These are phyloP conservation scores for Oryza nivara DNA, from an alignment of 176 grass and related monocot genomes.

Conservation along the genomic window DNA sequence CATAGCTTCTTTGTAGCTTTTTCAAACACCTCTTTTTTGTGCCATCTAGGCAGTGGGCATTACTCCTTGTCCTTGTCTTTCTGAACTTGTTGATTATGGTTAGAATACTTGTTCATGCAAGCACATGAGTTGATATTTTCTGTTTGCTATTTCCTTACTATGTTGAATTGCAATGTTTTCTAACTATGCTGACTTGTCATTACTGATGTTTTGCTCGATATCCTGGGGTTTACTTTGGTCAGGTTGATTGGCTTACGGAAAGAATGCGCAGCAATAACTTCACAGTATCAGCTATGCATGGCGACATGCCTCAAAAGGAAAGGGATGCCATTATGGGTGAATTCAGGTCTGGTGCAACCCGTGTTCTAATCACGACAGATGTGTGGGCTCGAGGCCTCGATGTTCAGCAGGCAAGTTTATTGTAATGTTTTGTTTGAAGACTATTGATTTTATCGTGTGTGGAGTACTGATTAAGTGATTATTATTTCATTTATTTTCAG, in stretches of 20 bases:
- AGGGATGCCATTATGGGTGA: constrained; percentile 90
- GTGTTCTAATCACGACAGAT: constrained; percentile 92
- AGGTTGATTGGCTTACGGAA: constrained; percentile 98
- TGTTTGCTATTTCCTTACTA: not conserved
- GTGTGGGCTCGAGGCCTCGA: constrained; percentile 92
- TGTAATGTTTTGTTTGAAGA: constrained; percentile 12
- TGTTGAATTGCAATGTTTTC: not conserved
- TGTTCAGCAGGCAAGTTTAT: constrained; percentile 78
- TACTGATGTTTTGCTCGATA: constrained; percentile 22
- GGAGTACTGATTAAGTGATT: constrained; percentile 1
- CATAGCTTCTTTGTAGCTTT: not conserved
- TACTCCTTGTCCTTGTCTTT: not conserved
- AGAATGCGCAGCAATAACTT: constrained; percentile 98
- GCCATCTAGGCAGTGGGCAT: not conserved
- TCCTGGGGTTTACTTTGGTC: constrained; percentile 24
- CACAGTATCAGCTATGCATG: constrained; percentile 90
- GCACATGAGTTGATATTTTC: not conserved
- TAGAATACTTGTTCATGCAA: not conserved
- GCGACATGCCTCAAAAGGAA: constrained; percentile 97
- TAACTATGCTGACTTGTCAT: not conserved
- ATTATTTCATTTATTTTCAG: constrained; percentile 46
- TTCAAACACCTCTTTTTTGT: not conserved
- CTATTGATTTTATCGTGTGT: not conserved
- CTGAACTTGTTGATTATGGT: not conserved
- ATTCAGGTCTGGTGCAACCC: constrained; percentile 75